Conservation (phyloP, 768 basidiomycete species). For the Lentinula sp. region DNA sequence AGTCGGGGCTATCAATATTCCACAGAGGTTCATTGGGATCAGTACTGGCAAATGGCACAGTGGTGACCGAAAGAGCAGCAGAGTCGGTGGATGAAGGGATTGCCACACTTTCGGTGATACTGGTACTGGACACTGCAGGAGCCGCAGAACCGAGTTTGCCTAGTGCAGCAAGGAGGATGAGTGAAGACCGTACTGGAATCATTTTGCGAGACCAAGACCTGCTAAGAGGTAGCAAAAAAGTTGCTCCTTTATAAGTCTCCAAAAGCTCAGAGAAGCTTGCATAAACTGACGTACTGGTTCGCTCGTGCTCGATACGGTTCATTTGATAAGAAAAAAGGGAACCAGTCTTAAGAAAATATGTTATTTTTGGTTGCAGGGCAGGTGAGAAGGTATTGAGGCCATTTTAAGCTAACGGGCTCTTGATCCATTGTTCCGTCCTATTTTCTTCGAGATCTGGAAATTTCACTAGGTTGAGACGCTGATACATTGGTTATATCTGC, state of each 20-base stretch:
- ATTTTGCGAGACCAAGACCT: neutral
- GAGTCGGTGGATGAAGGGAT: slow-evolving; percentile 15
- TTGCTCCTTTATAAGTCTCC: neutral
- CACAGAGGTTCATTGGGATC: slow-evolving; percentile 41
- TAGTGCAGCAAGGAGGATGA: neutral
- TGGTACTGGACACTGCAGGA: slow-evolving; percentile 3
- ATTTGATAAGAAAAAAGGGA: neutral
- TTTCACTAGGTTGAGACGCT: neutral
- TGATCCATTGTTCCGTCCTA: neutral
- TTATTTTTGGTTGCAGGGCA: neutral
- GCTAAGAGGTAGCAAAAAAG: neutral
- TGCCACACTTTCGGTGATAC: neutral
- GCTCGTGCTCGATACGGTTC: neutral
- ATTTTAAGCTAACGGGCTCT: neutral
- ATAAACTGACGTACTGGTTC: neutral
- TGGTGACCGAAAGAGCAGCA: slow-evolving; percentile 28
- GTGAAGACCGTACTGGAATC: neutral
- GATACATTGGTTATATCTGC: neutral
- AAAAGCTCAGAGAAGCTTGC: neutral
- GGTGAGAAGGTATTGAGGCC: neutral
- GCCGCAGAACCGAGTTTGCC: slow-evolving; percentile 12
- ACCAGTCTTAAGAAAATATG: neutral
- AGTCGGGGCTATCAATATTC: slow-evolving; percentile 18
- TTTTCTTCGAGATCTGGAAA: neutral
- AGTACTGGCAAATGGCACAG: slow-evolving; percentile 37